Evolutionary conservation across 768 basidiomycete species (phyloP).

Genomic region (Lactarius akahatsu): DNA sequence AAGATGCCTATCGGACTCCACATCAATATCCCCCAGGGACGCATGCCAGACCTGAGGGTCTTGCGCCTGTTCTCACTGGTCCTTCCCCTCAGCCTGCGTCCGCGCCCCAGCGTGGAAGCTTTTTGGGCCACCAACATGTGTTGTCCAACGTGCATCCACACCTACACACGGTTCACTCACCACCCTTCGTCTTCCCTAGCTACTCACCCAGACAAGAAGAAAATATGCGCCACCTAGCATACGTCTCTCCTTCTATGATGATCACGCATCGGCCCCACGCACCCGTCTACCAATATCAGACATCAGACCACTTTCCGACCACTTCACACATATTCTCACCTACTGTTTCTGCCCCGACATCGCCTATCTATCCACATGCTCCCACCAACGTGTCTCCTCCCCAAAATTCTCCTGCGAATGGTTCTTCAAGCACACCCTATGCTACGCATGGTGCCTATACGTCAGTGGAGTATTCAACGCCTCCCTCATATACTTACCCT

Average conservation of each 20-base stretch:
- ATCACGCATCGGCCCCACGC: slow-evolving; percentile 41
- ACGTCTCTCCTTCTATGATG: slow-evolving; percentile 33
- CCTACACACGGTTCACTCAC: slow-evolving; percentile 7
- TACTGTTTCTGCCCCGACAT: slow-evolving; percentile 19
- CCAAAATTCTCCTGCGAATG: slow-evolving; percentile 18
- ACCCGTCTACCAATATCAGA: slow-evolving; percentile 42
- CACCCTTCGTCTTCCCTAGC: slow-evolving; percentile 18
- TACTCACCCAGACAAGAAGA: slow-evolving; percentile 12
- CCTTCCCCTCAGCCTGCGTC: slow-evolving; percentile 29
- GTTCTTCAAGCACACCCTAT: slow-evolving; percentile 24
- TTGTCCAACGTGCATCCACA: slow-evolving; percentile 9
- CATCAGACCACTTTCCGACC: slow-evolving; percentile 37
- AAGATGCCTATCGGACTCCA: background rate
- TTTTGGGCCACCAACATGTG: slow-evolving; percentile 16
- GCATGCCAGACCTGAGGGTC: background rate
- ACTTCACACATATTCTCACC: slow-evolving; percentile 33
- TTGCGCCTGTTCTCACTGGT: slow-evolving; percentile 21
- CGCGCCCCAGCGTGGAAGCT: slow-evolving; percentile 23
- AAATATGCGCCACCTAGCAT: slow-evolving; percentile 26
- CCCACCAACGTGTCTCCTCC: slow-evolving; percentile 32
- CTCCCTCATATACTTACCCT: slow-evolving; percentile 41
- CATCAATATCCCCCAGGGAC: background rate
- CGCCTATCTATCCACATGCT: slow-evolving; percentile 14
- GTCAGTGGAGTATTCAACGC: slow-evolving; percentile 34
- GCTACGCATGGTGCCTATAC: slow-evolving; percentile 30